These are phyloP conservation scores for bread wheat (Triticum aestivum) DNA, from an alignment of 176 grass and related monocot genomes.

Conservation along the genomic window DNA sequence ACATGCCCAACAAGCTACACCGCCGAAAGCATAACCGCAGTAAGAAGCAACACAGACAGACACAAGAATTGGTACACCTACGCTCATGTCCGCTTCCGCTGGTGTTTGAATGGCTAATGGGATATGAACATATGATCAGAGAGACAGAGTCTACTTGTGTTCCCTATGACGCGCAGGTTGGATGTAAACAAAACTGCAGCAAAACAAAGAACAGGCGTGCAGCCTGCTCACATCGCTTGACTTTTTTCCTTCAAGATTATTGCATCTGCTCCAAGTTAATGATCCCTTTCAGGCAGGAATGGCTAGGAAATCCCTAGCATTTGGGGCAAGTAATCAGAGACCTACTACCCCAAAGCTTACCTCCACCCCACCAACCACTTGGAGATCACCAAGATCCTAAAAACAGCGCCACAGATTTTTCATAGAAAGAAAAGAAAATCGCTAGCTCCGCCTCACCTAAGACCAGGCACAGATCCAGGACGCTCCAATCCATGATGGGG, in stretches of 20 bases:
- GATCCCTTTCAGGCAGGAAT: neutral
- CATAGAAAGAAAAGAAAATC: neutral
- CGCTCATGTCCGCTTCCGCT: neutral
- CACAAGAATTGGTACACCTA: neutral
- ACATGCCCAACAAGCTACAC: neutral
- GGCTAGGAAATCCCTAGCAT: neutral
- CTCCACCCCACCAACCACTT: neutral
- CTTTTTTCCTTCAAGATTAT: neutral
- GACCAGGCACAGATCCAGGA: constrained; percentile 11
- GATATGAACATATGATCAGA: neutral
- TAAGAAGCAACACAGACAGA: neutral
- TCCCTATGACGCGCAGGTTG: neutral
- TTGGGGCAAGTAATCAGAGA: neutral
- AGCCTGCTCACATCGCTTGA: neutral
- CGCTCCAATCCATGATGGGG: neutral
- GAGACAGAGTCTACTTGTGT: neutral
- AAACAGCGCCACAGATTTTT: neutral
- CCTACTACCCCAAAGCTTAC: neutral
- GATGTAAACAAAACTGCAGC: neutral
- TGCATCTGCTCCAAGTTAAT: neutral
- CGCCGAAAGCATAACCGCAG: neutral
- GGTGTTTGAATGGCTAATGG: neutral
- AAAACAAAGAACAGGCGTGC: neutral
- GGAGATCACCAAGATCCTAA: neutral
- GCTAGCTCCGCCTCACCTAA: neutral